Evolutionary conservation across 2,329 filamentous ascomycete species (phyloP), one percentile per base, ranked within the genome.

Genomic region (Talaromyces sp.): DNA sequence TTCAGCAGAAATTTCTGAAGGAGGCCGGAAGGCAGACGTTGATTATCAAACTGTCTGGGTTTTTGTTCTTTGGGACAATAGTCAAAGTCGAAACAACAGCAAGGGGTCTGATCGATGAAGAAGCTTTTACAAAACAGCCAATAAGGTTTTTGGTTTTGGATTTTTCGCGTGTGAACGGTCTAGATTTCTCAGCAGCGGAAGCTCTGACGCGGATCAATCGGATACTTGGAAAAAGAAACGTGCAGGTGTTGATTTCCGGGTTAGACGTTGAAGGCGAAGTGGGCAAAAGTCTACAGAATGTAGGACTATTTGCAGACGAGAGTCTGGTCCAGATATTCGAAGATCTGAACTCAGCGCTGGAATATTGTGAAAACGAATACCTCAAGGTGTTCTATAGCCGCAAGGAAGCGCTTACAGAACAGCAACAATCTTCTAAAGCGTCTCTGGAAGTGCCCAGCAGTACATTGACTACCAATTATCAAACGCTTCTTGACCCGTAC

Each of bases 1-100:
- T 91, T 3, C 94, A 99, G 66, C 87, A 92, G 60, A 85, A 89
- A 60, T 99, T 94, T 68, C 78, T 99, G 3, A 86, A 87, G 61
- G 83, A 93, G 63, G 92, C 94, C 15, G 92, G 93, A 2, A 83
- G 84, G 33, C 94, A 99, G 70, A 94, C 95, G 35, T 88, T 89
- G 59, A 86, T 97, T 52, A 88, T 96, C 67, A 97, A 97, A 72
- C 81, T 99, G 15, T 88, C 89, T 0, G 93, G 94, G 0, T 97
- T 93, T 68, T 83, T 99, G n/a, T 99, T 99, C 79, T 99, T 99
- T 65, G 94, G 94, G 15, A 97, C 92, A 2, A 96, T 99, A 63
- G 93, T 97, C 55, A 91, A 90, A 50, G 93, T 99, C 0, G 94
- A 99, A 72, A 89, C 90, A 62, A 88, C 88, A 63, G 92, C 97